Conservation (phyloP, 2,329 filamentous ascomycete genomes). For the Aspergillus calidoustus region DNA sequence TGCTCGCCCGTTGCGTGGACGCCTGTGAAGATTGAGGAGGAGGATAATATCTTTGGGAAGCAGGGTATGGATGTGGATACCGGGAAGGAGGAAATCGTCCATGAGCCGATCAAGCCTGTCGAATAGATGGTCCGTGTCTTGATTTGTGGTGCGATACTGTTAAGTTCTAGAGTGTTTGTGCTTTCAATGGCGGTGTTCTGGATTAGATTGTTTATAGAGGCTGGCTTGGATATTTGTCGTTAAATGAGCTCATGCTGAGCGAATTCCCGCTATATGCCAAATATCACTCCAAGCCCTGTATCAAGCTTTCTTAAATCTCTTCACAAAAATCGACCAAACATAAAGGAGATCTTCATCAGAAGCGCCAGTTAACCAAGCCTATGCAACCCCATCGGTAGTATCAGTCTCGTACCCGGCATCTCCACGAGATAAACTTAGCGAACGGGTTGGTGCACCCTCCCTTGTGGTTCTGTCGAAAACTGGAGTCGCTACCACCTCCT, state of each 20-base stretch:
- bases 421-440: no score
- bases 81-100: slow-evolving; percentile 29
- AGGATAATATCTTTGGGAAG: slow-evolving; percentile 12
- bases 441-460: no score
- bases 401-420: no score
- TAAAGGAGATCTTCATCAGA: no score
- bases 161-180: background rate
- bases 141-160: background rate
- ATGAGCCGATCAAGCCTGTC: slow-evolving; percentile 2
- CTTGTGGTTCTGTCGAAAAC: no score
- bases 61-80: slow-evolving; percentile 19
- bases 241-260: background rate
- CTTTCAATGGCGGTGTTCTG: background rate
- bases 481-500: no score
- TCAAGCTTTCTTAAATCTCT: no score
- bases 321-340: no score
- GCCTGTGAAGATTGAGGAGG: slow-evolving; percentile 30
- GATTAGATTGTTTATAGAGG: background rate
- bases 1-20: slow-evolving; percentile 25
- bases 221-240: background rate
- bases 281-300: no score
- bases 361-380: no score
- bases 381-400: no score
- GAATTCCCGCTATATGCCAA: no score
- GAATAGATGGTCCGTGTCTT: background rate